Base-by-base conservation (phyloP, 192 early-diverging fungal genomes). In the Backusella sp. region DNA sequence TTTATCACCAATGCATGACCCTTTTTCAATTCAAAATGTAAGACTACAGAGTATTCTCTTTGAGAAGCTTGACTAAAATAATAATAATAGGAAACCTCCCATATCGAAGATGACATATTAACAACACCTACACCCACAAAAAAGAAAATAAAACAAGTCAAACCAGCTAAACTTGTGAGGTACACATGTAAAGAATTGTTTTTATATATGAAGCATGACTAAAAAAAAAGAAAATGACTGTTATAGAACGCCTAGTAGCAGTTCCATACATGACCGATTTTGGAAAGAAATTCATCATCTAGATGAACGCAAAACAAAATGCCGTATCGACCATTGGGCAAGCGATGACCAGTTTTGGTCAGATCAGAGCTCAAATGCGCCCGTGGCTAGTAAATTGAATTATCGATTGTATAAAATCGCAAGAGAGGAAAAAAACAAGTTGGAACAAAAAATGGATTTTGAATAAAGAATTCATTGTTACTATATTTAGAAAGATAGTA, bases 281-380 rank as follows among this genome's bases (percentile, higher is more conserved):
- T 73, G 72, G 72, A 73, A 73, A 41, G 72, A 73, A 41, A 73
- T 73, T 30, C 72, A 73, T 65, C 23, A 14, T 37, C 37, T 23
- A 39, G 41, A 49, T 30, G 41, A 46, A 32, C 26, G 39, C 19
- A 71, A n/a, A 71, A 12, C 36, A 35, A 35, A 15, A 69, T 44
- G 23, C 7, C n/a, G 9, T 26, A 36, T 37, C 11, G 19, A 69
- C 11, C 35, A 36, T 19, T 71, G 70, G 70, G 70, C 39, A 6
- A 71, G 26, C 28, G 70, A 71, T 71, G 44, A 71, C 0, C 21
- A 49, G 17, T 71, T 71, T 49, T 71, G 70, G 70, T 71, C 70
- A 49, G 70, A 36, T 46, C 21, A 71, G 21, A 71, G 42, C 41
- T 28, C n/a, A 4, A 46, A 32, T 34, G 28, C 21, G 6, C 21